phyloP scores from a whole-genome alignment of 257 asterid genomes.

The Verbena officinalis region DNA sequence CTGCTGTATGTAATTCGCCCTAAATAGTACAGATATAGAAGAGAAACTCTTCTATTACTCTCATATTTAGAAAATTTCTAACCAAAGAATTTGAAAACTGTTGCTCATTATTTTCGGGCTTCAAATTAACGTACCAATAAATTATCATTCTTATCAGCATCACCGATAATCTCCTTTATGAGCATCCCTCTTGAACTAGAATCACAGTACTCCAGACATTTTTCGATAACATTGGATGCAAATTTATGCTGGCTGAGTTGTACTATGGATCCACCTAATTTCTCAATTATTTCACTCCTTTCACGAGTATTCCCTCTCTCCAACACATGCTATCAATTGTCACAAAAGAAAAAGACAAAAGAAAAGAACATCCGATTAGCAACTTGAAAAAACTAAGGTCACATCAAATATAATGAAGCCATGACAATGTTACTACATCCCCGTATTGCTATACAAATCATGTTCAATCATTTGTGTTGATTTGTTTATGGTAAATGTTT shows the following conservation, averaged over 20 bases:
- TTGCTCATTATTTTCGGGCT: conserved; percentile 11
- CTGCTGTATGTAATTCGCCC: no score
- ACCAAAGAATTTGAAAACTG: no score
- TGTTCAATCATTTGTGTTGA: background rate
- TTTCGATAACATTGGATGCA: conserved; percentile 56
- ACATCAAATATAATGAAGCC: background rate
- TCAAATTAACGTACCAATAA: conserved; percentile 44
- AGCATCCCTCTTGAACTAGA: conserved; percentile 43
- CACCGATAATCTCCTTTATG: conserved; percentile 47
- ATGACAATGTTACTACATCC: conserved; percentile 1
- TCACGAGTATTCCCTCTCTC: conserved; percentile 53
- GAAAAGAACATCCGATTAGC: conserved; percentile 1
- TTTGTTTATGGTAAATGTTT: no score
- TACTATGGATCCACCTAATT: conserved; percentile 44
- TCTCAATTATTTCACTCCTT: conserved; percentile 48
- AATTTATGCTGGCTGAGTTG: conserved; percentile 58
- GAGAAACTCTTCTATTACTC: no score
- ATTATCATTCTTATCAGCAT: conserved; percentile 46
- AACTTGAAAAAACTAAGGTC: background rate
- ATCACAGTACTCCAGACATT: conserved; percentile 53
- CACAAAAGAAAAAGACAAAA: background rate
- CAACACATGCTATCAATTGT: conserved; percentile 48
- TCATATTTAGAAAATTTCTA: no score
- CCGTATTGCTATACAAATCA: background rate
- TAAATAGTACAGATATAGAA: background rate